Base-by-base conservation (phyloP, 2,329 filamentous ascomycete species). In the Neonectria faginata region DNA sequence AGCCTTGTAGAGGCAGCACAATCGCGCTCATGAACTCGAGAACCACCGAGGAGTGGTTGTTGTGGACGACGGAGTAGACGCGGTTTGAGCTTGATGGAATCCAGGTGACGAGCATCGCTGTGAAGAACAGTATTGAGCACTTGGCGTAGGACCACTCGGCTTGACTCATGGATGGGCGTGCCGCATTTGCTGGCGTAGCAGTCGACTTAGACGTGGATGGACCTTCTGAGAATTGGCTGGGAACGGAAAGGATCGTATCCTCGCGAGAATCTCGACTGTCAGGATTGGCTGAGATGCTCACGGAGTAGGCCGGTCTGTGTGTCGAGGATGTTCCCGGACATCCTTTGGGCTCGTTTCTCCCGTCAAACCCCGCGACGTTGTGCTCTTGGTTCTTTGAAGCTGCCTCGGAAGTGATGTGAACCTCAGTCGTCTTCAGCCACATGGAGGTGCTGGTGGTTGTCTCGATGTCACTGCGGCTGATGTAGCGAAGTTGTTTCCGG, bases 1-100 rank as follows among this genome's bases (percentile, higher is more conserved):
- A 90, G 0, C 92, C 92, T 74, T 94, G 92, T 1, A 92, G 81
- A 0, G 92, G 91, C 8, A 94, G 82, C 0, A 94, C 91, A n/a
- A 91, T 81, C 0, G 89, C 87, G 16, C 89, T 88, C 53, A 88
- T 84, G 71, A 90, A 86, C 71, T 91, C 87, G 22, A 94, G 83
- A 0, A 82, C 79, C 54, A 88, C 84, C 3, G 80, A 83, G 1
- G 83, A 77, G 3, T 82, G 54, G 20, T 84, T 77, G 0, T 82
- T 79, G 70, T 89, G 81, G 6, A 86, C 80, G 16, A 92, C 80
- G 9, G 86, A 86, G 77, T 90, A 92, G 16, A 93, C 83, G 2
- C 92, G 84, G 76, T 94, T 94, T 56, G 89, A 84, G 8, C 88
- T 91, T 0, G 90, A 92, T 2, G 86, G 92, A 63, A 93, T 86